Conservation (phyloP, 768 basidiomycete genomes). For the Pseudohyphozyma bogoriensis region DNA sequence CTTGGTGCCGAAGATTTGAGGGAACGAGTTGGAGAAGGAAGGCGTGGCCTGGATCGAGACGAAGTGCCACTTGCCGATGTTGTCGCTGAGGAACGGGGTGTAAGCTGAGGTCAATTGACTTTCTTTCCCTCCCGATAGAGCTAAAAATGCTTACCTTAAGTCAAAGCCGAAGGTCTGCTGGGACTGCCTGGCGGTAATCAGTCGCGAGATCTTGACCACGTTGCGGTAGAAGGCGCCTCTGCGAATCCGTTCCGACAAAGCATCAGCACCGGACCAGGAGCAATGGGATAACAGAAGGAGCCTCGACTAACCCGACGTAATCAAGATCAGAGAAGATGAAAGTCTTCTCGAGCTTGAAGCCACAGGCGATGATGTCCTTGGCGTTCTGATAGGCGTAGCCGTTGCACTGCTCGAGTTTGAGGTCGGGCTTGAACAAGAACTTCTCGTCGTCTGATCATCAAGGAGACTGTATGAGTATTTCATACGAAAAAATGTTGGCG, state of each 20-base stretch:
- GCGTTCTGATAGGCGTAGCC: constrained; percentile 75
- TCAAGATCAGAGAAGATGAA: constrained; percentile 94
- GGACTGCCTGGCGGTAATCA: constrained; percentile 85
- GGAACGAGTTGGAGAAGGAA: constrained; percentile 95
- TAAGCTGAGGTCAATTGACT: too few relatives aligned
- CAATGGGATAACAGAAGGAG: background rate
- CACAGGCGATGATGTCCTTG: constrained; percentile 93
- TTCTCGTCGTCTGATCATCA: constrained; percentile 95
- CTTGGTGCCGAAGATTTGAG: constrained; percentile 80
- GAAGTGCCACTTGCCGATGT: constrained; percentile 96
- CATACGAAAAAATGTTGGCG: background rate
- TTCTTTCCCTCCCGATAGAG: too few relatives aligned
- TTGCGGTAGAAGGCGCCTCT: constrained; percentile 89
- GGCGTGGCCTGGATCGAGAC: constrained; percentile 90
- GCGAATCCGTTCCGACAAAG: background rate
- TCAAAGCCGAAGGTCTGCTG: constrained; percentile 94
- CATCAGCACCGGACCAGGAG: background rate
- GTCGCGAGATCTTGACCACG: constrained; percentile 79
- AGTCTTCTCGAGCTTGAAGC: constrained; percentile 80
- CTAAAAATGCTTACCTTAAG: too few relatives aligned
- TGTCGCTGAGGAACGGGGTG: constrained; percentile 83
- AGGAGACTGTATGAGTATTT: too few relatives aligned
- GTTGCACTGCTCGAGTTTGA: constrained; percentile 79
- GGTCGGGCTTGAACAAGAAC: constrained; percentile 91
- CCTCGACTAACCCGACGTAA: constrained; percentile 54